phyloP scores from a whole-genome alignment of 331 rosid genomes.

The Pyracantha coccinea region DNA sequence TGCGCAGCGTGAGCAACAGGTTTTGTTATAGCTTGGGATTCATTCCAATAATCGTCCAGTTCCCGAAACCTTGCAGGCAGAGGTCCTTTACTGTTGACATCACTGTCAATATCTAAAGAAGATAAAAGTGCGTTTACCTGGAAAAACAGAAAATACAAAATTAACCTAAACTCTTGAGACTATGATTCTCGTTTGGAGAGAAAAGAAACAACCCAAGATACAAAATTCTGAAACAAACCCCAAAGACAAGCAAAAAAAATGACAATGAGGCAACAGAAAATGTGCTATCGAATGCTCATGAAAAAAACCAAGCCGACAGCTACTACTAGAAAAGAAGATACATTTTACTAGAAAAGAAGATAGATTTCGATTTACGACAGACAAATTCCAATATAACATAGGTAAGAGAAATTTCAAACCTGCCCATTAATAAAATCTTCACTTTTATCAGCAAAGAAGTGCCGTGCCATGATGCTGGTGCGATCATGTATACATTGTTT shows the following conservation, averaged over 20 bases:
- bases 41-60: constrained; percentile 86
- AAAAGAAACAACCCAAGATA: background rate
- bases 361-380: background rate
- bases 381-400: background rate
- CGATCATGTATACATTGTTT: constrained; percentile 93
- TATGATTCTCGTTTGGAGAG: background rate
- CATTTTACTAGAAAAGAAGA: background rate
- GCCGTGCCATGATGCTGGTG: constrained; percentile 96
- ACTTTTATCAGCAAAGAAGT: constrained; percentile 85
- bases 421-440: constrained; percentile 89
- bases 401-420: constrained; percentile 35
- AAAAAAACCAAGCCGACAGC: background rate
- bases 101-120: constrained; percentile 79
- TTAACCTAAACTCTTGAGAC: background rate
- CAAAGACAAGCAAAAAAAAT: background rate
- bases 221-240: background rate
- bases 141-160: constrained; percentile 19
- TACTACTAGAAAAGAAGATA: background rate
- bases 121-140: constrained; percentile 89
- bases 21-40: constrained; percentile 74
- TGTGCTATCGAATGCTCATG: background rate
- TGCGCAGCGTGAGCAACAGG: constrained; percentile 50
- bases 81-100: constrained; percentile 40
- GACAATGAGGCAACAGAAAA: background rate
- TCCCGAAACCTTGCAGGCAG: constrained; percentile 63